phyloP scores from a whole-genome alignment of 192 early-diverging fungal species.

The Gryganskiella cystojenkinii region DNA sequence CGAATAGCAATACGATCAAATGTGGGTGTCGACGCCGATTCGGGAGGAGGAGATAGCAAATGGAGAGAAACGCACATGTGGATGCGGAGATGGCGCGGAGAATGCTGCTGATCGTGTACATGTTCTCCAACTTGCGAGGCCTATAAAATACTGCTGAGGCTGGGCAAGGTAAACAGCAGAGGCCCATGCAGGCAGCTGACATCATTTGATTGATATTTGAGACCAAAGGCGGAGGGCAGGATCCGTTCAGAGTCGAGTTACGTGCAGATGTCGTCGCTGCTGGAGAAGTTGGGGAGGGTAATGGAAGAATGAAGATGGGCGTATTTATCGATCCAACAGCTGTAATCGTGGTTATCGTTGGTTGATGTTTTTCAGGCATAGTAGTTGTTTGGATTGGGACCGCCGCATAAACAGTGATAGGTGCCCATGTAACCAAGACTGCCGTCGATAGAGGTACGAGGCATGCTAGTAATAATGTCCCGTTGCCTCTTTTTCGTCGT shows the following conservation, averaged over 20 bases:
- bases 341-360: no score
- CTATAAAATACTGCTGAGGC: slow-evolving; percentile 26
- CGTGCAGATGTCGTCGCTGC: no score
- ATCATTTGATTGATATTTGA: slow-evolving; percentile 4
- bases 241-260: background rate
- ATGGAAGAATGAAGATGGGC: no score
- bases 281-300: background rate
- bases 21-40: slow-evolving; percentile 34
- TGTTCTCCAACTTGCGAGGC: slow-evolving; percentile 11
- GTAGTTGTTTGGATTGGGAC: no score
- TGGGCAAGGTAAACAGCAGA: slow-evolving; percentile 37
- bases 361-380: no score
- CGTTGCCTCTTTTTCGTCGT: no score
- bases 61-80: slow-evolving; percentile 3
- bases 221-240: slow-evolving; percentile 34
- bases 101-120: slow-evolving; percentile 24
- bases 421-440: no score
- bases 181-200: slow-evolving; percentile 12
- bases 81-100: slow-evolving; percentile 20
- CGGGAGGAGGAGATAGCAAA: slow-evolving; percentile 8
- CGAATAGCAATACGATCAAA: slow-evolving; percentile 18
- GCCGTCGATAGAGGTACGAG: no score
- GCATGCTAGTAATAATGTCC: no score
- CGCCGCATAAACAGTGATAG: no score
- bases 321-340: no score